phyloP scores from a whole-genome alignment of 1,139 yeast species.

The Saccharomyces hybrid region DNA sequence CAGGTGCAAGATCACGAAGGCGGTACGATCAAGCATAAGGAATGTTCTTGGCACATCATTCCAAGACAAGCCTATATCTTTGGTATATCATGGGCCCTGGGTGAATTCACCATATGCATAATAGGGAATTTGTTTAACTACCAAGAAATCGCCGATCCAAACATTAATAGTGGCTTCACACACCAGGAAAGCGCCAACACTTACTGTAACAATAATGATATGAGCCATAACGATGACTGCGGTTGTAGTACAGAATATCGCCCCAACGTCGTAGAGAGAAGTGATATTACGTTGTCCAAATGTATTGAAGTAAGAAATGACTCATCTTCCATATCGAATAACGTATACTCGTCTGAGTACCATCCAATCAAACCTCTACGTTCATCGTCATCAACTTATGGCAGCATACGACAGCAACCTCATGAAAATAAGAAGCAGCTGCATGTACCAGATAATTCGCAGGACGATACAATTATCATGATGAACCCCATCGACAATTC shows the following conservation, averaged over 20 bases:
- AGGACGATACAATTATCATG: constrained; percentile 4
- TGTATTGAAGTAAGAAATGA: constrained; percentile 27
- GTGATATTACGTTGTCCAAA: constrained; percentile 26
- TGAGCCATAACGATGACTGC: constrained; percentile 3
- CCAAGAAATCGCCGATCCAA: constrained; percentile 19
- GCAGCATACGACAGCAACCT: neutral
- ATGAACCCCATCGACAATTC: constrained; percentile 8
- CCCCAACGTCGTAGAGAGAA: constrained; percentile 10
- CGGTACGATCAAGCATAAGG: neutral
- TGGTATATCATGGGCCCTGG: constrained; percentile 31
- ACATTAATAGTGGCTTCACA: neutral
- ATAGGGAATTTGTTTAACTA: constrained; percentile 21
- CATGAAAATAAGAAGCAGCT: neutral
- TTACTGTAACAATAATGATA: neutral
- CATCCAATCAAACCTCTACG: neutral
- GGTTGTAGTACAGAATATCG: constrained; percentile 3
- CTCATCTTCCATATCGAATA: constrained; percentile 29
- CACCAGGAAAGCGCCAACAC: neutral
- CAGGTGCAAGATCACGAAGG: constrained; percentile 24
- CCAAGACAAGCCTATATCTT: constrained; percentile 32
- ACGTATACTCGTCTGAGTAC: constrained; percentile 22
- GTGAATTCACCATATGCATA: constrained; percentile 26
- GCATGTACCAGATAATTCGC: neutral
- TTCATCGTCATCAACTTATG: neutral
- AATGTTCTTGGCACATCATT: constrained; percentile 28